Evolutionary conservation across 2,329 filamentous ascomycete species (phyloP).

Genomic region (Annulohypoxylon truncatum): DNA sequence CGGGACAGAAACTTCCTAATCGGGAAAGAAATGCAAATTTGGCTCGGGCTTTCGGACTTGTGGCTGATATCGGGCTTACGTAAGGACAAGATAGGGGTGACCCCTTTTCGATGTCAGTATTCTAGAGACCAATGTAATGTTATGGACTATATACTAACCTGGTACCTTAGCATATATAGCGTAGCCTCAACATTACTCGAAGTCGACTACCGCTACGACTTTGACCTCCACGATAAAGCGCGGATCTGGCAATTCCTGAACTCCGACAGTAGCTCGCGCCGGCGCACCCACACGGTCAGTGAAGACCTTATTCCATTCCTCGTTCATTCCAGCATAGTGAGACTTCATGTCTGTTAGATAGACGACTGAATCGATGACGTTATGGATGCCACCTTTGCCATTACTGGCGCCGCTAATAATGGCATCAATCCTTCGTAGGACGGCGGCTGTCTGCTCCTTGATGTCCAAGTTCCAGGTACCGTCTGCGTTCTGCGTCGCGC

Average conservation of each 20-base stretch:
- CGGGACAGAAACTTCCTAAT: background rate
- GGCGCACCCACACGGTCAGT: conserved; percentile 52
- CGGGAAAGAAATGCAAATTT: background rate
- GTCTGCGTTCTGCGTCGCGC: conserved; percentile 52
- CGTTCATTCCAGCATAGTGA: conserved; percentile 58
- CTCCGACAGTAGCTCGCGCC: conserved; percentile 51
- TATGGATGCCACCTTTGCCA: conserved; percentile 52
- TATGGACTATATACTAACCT: background rate
- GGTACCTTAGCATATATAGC: background rate
- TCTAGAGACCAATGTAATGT: background rate
- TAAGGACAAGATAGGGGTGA: background rate
- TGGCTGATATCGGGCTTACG: background rate
- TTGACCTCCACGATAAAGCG: conserved; percentile 52
- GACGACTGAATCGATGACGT: conserved; percentile 55
- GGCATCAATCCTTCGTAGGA: conserved; percentile 53
- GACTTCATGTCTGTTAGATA: conserved; percentile 57
- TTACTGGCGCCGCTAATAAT: conserved; percentile 53
- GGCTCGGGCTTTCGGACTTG: background rate
- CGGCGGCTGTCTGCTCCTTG: conserved; percentile 54
- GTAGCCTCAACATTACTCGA: background rate
- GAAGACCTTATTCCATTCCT: conserved; percentile 60
- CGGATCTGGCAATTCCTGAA: conserved; percentile 49
- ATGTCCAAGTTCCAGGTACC: conserved; percentile 52
- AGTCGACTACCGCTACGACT: conserved; percentile 45
- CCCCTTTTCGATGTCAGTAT: background rate